A percentile compares a stretch with the other conserved stretches of the same genome.
phyloP scores from a whole-genome alignment of 139 green algal species.

The Closterium sp. region DNA sequence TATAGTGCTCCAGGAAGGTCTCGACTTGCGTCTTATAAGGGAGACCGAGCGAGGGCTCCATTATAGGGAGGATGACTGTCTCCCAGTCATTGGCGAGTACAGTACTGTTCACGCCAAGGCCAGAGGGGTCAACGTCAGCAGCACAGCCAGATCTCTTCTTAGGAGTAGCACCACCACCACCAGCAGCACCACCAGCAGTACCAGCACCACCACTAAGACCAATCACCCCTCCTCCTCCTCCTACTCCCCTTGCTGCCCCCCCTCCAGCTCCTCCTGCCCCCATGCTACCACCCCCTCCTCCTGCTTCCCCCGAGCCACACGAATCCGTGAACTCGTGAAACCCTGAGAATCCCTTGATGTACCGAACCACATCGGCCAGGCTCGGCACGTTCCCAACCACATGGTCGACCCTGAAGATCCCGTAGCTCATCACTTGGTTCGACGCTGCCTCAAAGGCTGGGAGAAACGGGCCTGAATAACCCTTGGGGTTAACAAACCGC shows the following conservation, averaged over 20 bases:
- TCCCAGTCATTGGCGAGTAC: constrained; percentile 92
- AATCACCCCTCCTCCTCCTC: neutral
- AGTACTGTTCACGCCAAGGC: neutral
- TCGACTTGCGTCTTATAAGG: constrained; percentile 63
- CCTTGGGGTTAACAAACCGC: constrained; percentile 57
- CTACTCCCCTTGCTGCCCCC: neutral
- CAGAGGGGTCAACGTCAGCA: neutral
- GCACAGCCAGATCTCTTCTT: neutral
- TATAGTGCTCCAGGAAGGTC: constrained; percentile 96
- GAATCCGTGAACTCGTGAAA: constrained; percentile 94
- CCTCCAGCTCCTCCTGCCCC: neutral
- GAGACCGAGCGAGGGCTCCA: constrained; percentile 78
- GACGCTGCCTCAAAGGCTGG: constrained; percentile 63
- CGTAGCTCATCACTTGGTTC: constrained; percentile 59
- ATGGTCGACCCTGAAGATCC: constrained; percentile 85
- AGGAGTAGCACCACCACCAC: neutral
- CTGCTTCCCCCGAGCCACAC: constrained; percentile 69
- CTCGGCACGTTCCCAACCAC: constrained; percentile 85
- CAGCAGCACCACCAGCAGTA: neutral
- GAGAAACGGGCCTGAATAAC: constrained; percentile 66
- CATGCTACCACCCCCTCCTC: no score
- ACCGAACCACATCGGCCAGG: constrained; percentile 72
- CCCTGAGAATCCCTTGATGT: constrained; percentile 79
- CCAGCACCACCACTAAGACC: neutral
- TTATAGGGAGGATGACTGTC: constrained; percentile 90